Percentiles rank a stretch among this genome's conserved stretches.
These are phyloP conservation scores for Boletus subcaerulescens DNA, from an alignment of 768 basidiomycete species.

Conservation along the genomic window DNA sequence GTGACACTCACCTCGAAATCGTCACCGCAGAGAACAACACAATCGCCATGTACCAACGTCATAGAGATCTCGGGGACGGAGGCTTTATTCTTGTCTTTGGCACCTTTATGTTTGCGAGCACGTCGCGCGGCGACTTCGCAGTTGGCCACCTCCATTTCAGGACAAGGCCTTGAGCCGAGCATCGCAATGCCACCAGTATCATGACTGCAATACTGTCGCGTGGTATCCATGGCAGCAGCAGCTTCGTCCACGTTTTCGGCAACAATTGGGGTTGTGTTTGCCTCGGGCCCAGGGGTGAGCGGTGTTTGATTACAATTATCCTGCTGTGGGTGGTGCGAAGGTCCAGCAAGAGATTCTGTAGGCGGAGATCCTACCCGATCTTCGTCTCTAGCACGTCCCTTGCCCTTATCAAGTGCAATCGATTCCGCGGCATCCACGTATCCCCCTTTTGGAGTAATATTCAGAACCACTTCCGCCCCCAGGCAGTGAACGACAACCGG, in stretches of 20 bases:
- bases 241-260: background rate
- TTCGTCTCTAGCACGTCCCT: constrained; percentile 5
- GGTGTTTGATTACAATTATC: background rate
- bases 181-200: background rate
- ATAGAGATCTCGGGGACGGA: constrained; percentile 23
- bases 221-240: constrained; percentile 8
- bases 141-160: background rate
- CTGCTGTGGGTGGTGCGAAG: background rate
- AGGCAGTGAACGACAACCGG: constrained; percentile 26
- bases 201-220: background rate
- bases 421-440: constrained; percentile 9
- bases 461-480: constrained; percentile 23
- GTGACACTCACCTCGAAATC: constrained; percentile 39
- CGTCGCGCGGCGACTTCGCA: constrained; percentile 1
- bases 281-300: background rate
- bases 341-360: background rate
- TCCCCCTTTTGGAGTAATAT: constrained; percentile 24
- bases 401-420: constrained; percentile 7
- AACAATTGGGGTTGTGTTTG: background rate
- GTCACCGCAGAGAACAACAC: constrained; percentile 35
- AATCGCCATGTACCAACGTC: constrained; percentile 41
- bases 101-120: constrained; percentile 15
- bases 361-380: constrained; percentile 6
- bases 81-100: constrained; percentile 17
- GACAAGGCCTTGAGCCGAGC: background rate